Evolutionary conservation across 257 asterid genomes (phyloP).

Genomic region (Marsdenia floribunda): DNA sequence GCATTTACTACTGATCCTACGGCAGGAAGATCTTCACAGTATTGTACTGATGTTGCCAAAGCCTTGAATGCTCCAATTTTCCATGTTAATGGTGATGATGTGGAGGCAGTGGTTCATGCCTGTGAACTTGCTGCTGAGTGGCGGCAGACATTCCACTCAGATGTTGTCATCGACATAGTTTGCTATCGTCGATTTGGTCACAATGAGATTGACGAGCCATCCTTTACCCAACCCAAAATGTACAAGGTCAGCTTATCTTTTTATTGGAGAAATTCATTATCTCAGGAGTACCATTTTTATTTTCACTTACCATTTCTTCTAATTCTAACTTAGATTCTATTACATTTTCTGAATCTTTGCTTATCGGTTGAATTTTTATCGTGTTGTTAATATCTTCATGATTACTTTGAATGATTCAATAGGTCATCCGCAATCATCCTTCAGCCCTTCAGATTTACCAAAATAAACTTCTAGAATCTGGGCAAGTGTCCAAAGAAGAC

Average conservation of each 20-base stretch:
- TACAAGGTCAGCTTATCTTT: constrained; percentile 49
- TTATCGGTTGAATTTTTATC: constrained; percentile 2
- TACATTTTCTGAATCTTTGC: background rate
- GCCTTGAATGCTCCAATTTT: constrained; percentile 88
- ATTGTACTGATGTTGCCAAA: constrained; percentile 98
- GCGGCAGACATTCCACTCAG: constrained; percentile 94
- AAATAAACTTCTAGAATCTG: constrained; percentile 67
- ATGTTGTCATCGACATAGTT: constrained; percentile 89
- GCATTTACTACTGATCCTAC: constrained; percentile 93
- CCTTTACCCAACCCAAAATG: constrained; percentile 95
- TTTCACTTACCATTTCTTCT: background rate
- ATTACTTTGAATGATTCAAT: constrained; percentile 26
- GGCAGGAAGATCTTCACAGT: constrained; percentile 93
- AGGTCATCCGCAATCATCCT: constrained; percentile 86
- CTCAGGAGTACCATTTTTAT: background rate
- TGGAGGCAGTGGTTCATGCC: constrained; percentile 88
- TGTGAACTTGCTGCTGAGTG: constrained; percentile 99
- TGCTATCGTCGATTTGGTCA: constrained; percentile 97
- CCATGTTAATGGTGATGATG: constrained; percentile 96
- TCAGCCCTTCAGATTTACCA: constrained; percentile 85
- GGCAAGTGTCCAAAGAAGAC: constrained; percentile 61
- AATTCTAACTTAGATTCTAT: background rate
- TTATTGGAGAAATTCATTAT: background rate
- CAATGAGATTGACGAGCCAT: constrained; percentile 94
- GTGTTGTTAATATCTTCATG: background rate